Evolutionary conservation across 2,329 filamentous ascomycete genomes (phyloP).

Genomic region (Claviceps quebecensis): DNA sequence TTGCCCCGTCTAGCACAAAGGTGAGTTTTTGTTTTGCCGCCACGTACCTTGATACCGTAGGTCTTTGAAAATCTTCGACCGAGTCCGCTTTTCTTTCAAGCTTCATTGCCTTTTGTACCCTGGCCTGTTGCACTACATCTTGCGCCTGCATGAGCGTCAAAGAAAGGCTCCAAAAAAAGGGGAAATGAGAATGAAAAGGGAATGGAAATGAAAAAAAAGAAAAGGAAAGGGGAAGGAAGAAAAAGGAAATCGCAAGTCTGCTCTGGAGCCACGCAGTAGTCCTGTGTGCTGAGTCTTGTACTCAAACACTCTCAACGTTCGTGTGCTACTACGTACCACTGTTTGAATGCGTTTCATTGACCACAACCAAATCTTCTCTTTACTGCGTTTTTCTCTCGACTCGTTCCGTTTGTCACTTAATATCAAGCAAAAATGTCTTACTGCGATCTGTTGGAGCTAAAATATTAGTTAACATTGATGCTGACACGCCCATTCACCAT

Average conservation of each 20-base stretch:
- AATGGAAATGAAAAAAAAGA: background rate
- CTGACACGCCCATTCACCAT: background rate
- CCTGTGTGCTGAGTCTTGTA: background rate
- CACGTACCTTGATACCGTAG: background rate
- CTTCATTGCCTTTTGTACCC: background rate
- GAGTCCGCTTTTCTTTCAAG: background rate
- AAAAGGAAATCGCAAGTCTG: background rate
- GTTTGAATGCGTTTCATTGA: background rate
- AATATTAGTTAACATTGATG: background rate
- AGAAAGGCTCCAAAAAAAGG: background rate
- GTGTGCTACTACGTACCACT: background rate
- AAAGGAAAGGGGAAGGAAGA: background rate
- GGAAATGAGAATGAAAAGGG: background rate
- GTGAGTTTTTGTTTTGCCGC: constrained; percentile 10
- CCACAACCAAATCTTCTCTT: background rate
- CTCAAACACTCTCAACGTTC: background rate
- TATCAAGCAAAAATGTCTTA: background rate
- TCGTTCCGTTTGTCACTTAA: background rate
- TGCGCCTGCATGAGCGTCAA: background rate
- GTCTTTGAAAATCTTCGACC: background rate
- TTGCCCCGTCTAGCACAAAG: constrained; percentile 14
- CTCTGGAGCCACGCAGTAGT: background rate
- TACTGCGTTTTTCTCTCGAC: background rate
- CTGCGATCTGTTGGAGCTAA: background rate
- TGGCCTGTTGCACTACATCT: background rate